Percentiles rank a stretch among this genome's conserved stretches.
phyloP scores from a whole-genome alignment of 1,284 basidiomycete genomes.

The Bjerkandera adusta region DNA sequence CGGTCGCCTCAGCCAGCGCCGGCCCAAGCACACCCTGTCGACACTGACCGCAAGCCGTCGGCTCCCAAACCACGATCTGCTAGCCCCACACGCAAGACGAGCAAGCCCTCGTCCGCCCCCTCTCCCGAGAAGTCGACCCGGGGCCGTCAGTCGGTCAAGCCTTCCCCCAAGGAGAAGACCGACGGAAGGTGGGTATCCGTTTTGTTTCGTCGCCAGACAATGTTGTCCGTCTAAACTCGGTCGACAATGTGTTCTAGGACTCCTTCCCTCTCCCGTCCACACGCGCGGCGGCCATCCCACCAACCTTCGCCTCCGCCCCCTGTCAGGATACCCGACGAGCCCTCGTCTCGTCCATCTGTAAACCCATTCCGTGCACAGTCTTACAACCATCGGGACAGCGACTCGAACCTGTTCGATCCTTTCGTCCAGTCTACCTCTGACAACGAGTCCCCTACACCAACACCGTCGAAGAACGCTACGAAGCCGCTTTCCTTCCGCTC shows the following conservation, averaged over 20 bases:
- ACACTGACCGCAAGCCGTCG: slow-evolving; percentile 24
- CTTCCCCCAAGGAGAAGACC: slow-evolving; percentile 30
- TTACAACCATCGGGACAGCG: slow-evolving; percentile 28
- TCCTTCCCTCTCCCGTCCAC: slow-evolving; percentile 41
- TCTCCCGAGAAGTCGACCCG: slow-evolving; percentile 29
- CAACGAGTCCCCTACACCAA: slow-evolving; percentile 21
- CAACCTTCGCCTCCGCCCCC: slow-evolving; percentile 57
- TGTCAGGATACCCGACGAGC: slow-evolving; percentile 51
- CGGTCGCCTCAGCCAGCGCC: slow-evolving; percentile 24
- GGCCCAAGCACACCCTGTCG: slow-evolving; percentile 29
- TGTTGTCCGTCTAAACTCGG: slow-evolving; percentile 1
- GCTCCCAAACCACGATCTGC: slow-evolving; percentile 23
- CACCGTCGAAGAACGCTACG: slow-evolving; percentile 20
- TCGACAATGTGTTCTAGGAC: slow-evolving; percentile 34
- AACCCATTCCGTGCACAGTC: slow-evolving; percentile 23
- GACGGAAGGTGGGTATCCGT: slow-evolving; percentile 27
- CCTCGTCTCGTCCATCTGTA: slow-evolving; percentile 28
- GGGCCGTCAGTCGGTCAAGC: slow-evolving; percentile 33
- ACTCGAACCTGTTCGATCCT: slow-evolving; percentile 53
- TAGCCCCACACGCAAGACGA: slow-evolving; percentile 17
- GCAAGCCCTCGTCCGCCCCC: slow-evolving; percentile 12
- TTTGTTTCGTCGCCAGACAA: slow-evolving; percentile 13
- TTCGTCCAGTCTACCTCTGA: slow-evolving; percentile 46
- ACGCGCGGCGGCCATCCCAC: slow-evolving; percentile 42
- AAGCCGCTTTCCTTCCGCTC: slow-evolving; percentile 31